Conservation (phyloP, 106 monocot species). For the Dioscorea alata region DNA sequence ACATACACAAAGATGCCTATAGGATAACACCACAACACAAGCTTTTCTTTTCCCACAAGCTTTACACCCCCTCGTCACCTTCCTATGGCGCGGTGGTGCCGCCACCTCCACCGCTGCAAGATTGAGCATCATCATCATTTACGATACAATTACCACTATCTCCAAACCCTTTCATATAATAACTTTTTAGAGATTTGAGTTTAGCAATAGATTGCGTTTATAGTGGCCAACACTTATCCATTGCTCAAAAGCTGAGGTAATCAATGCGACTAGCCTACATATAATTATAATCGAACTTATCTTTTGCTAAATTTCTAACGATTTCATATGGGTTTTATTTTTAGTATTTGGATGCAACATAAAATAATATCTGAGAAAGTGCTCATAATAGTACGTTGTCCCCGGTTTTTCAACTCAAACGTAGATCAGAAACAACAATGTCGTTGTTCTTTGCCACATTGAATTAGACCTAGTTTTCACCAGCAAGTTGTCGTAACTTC, state of each 20-base stretch:
- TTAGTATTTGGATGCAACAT: slow-evolving; percentile 94
- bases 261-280: background rate
- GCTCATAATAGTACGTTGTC: background rate
- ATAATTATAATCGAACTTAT: background rate
- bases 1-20: slow-evolving; percentile 59
- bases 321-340: background rate
- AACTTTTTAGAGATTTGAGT: slow-evolving; percentile 63
- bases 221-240: slow-evolving; percentile 59
- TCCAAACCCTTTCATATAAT: slow-evolving; percentile 13
- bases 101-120: slow-evolving; percentile 24
- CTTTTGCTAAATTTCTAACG: background rate
- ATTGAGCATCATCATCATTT: slow-evolving; percentile 28
- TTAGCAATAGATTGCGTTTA: slow-evolving; percentile 79
- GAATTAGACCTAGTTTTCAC: slow-evolving; percentile 50
- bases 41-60: slow-evolving; percentile 30
- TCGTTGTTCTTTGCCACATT: slow-evolving; percentile 48
- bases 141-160: slow-evolving; percentile 9
- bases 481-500: slow-evolving; percentile 18
- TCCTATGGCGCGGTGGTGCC: background rate
- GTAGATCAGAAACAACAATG: slow-evolving; percentile 21
- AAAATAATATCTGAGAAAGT: slow-evolving; percentile 65
- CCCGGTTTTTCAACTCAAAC: background rate
- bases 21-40: slow-evolving; percentile 49
- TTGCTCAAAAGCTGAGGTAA: slow-evolving; percentile 73
- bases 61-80: slow-evolving; percentile 20